Conservation (phyloP, 2,329 filamentous ascomycete species). For the Fusarium sp. region DNA sequence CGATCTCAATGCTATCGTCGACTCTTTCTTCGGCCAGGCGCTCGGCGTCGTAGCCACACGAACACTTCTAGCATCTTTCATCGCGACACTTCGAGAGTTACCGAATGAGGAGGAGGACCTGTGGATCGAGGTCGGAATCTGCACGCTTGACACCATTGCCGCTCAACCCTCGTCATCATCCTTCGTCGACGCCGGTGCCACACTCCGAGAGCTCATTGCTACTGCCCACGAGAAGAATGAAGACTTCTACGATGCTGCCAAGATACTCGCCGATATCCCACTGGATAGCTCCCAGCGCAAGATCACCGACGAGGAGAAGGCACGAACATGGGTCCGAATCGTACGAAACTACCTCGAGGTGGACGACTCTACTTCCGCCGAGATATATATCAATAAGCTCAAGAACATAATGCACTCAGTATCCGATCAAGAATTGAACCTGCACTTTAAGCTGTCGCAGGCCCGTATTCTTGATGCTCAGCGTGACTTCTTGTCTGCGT, state of each 20-base stretch:
- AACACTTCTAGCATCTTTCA: constrained; percentile 75
- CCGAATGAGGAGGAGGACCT: constrained; percentile 72
- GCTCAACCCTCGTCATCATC: constrained; percentile 72
- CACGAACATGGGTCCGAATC: constrained; percentile 90
- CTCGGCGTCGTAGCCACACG: constrained; percentile 82
- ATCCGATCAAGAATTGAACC: constrained; percentile 75
- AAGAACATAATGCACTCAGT: constrained; percentile 91
- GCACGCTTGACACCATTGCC: constrained; percentile 75
- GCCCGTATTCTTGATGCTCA: constrained; percentile 94
- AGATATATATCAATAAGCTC: constrained; percentile 91
- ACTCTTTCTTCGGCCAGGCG: constrained; percentile 74
- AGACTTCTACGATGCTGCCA: constrained; percentile 82
- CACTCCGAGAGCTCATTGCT: constrained; percentile 83
- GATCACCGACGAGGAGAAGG: constrained; percentile 84
- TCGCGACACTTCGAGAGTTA: constrained; percentile 70
- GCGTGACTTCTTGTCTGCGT: constrained; percentile 88
- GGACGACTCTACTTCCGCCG: constrained; percentile 87
- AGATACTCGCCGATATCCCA: constrained; percentile 82
- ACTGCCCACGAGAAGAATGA: constrained; percentile 85
- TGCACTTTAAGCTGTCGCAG: constrained; percentile 91
- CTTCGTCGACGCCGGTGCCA: constrained; percentile 86
- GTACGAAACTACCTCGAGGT: constrained; percentile 94
- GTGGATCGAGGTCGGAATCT: constrained; percentile 80
- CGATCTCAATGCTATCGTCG: constrained; percentile 75
- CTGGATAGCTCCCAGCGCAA: constrained; percentile 90